A percentile compares a stretch with the other conserved stretches of the same genome.
These are phyloP conservation scores for Geoglossum cookeanum DNA, from an alignment of 2,329 filamentous ascomycete species.

Conservation along the genomic window DNA sequence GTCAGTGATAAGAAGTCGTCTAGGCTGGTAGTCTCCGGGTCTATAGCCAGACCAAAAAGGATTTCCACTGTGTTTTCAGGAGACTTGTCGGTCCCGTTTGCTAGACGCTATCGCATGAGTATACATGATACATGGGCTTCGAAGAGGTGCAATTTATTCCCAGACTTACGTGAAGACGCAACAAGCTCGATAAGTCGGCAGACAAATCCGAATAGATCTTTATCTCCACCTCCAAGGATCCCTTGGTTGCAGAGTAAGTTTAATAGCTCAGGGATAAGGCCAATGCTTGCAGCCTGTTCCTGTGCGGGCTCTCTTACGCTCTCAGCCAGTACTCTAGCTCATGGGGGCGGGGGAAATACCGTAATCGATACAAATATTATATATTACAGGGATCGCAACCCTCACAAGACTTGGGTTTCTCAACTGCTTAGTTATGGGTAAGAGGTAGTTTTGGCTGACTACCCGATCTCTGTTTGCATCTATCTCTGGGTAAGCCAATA, in stretches of 20 bases:
- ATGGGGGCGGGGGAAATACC: constrained; percentile 14
- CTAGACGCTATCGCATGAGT: background rate
- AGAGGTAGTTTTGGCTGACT: constrained; percentile 21
- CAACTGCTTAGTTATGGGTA: constrained; percentile 20
- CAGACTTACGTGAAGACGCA: constrained; percentile 1
- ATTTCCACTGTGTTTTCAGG: constrained; percentile 16
- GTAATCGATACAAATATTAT: constrained; percentile 27
- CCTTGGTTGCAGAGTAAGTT: constrained; percentile 3
- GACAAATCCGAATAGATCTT: constrained; percentile 19
- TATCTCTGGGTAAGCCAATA: constrained; percentile 7
- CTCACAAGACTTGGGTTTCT: constrained; percentile 19
- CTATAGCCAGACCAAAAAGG: constrained; percentile 10
- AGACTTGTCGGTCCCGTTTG: constrained; percentile 1
- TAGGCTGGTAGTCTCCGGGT: constrained; percentile 12
- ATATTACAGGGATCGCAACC: constrained; percentile 24
- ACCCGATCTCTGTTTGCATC: constrained; percentile 24
- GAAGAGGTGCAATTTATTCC: background rate
- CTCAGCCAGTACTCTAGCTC: background rate
- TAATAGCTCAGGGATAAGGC: constrained; percentile 4
- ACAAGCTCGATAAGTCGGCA: constrained; percentile 2
- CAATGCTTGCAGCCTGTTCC: constrained; percentile 3
- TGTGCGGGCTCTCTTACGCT: constrained; percentile 7
- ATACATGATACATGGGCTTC: background rate
- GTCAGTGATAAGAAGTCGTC: constrained; percentile 18
- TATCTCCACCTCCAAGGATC: constrained; percentile 9